Conservation (phyloP, 108 stramenopile species). For the Cylindrotheca fusiformis region DNA sequence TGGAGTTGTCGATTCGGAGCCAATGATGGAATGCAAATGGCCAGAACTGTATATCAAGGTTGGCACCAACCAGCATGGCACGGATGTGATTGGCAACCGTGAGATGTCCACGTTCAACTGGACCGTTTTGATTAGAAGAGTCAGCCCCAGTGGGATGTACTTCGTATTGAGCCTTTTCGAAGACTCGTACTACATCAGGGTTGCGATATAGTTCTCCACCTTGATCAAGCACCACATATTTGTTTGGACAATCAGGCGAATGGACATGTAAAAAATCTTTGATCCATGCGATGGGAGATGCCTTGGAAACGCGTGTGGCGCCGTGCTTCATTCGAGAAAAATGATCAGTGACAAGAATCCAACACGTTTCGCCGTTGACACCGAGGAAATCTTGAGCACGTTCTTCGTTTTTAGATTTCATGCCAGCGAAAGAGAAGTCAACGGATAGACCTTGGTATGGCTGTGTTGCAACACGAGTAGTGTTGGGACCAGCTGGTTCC, state of each 20-base stretch:
- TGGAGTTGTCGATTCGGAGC: constrained; percentile 18
- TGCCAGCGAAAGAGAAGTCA: constrained; percentile 15
- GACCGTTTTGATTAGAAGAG: constrained; percentile 24
- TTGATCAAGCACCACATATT: too few species aligned
- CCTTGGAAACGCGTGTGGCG: constrained; percentile 10
- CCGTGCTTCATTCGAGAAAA: constrained; percentile 16
- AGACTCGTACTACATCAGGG: too few species aligned
- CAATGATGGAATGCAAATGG: too few species aligned
- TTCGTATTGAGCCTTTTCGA: constrained; percentile 3
- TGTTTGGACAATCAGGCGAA: too few species aligned
- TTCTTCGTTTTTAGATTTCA: too few species aligned
- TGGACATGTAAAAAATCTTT: too few species aligned
- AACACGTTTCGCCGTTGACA: too few species aligned
- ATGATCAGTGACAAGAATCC: too few species aligned
- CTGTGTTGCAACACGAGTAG: background rate
- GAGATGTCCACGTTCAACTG: too few species aligned
- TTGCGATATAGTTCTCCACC: constrained; percentile 29
- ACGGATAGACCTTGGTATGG: too few species aligned
- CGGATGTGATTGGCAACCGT: constrained; percentile 18
- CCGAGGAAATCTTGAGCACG: too few species aligned
- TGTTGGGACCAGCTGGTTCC: constrained; percentile 14
- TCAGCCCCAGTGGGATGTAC: constrained; percentile 27
- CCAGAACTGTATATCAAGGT: constrained; percentile 10
- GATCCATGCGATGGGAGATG: constrained; percentile 14
- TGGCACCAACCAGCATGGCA: constrained; percentile 20